Evolutionary conservation across 1,284 basidiomycete species (phyloP), one percentile per base, ranked within the genome.

Genomic region (Sphagnurus paluster): DNA sequence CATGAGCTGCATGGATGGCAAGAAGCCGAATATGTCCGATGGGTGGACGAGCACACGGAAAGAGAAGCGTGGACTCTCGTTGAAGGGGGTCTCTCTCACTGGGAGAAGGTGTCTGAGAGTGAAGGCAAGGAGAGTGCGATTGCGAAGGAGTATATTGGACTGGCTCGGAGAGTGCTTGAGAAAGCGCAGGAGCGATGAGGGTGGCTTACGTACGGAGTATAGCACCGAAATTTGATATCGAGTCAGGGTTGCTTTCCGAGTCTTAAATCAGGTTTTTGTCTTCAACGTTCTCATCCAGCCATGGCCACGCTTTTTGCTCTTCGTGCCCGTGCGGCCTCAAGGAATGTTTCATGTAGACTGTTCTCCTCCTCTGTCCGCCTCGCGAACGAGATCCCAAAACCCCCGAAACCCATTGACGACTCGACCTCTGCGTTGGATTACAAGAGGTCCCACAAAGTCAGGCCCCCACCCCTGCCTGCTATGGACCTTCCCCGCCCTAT

Each of bases 401-500:
- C 87, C 5, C 87, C 87, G 0, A 82, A 76, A 46, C 74, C 76
- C 9, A 87, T 94, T 53, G 85, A 92, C 64, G 92, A 95, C 68
- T 93, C 90, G 35, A 98, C 95, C 0, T 93, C 90, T 24, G 96
- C 96, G 8, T 76, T 97, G 55, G 93, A 97, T 69, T 98, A 97
- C 80, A 95, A 96, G 76, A 85, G 65, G 48, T 65, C 75, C 4
- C 87, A 93, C 58, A 75, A 76, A 46, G 78, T 72, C 56, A 79
- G 79, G 55, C 92, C 84, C 45, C 90, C 80, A 63, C 96, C 76
- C 61, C 80, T 81, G 64, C 97, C 87, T 4, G 67, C 81, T 62
- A 79, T 83, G 65, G 90, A 91, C 60, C 61, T 87, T 5, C 87
- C 87, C 5, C 77, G 86, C 35, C 74, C 77, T n/a, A 76, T 87